Evolutionary conservation across 352 stramenopile species (phyloP), one percentile per base, ranked within the genome.

Genomic region (Pythium coloratum): DNA sequence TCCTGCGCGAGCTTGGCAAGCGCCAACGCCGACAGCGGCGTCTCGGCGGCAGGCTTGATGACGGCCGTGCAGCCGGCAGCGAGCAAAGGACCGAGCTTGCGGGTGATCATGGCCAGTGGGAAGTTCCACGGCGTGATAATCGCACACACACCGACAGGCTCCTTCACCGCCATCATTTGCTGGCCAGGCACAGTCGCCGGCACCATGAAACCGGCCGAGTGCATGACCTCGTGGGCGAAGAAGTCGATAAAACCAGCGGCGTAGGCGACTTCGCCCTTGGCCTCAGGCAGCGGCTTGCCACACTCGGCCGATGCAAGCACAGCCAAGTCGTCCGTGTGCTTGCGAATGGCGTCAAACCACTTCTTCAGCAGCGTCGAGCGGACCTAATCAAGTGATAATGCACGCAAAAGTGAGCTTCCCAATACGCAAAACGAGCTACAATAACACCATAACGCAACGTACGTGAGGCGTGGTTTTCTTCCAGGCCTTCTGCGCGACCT

Each of bases 61-160:
- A 99, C 92, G 7, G 89, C 84, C 2, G 96, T 97, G 75, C 97
- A 99, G 18, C 98, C 97, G 5, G 93, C 91, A 12, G 91, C 89
- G 13, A 99, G 73, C 36, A 96, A 96, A 1, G 96, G 95, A 6
- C 79, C 96, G 8, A 97, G 81, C 76, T 99, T 99, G 18, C 97
- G 84, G 32, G 97, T 98, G 65, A 99, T 97, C 97, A 99, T 99
- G 3, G 96, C 97, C 44, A 98, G 75, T 6, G 97, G 97, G 72
- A 99, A 99, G 79, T 99, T 99, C 97, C 97, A 99, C 16, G 95
- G 97, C 55, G 96, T 98, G 62, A 99, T 96, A 55, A 99, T 89
- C 30, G 79, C 94, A 62, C 82, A 96, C 28, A 99, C 95, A 47
- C 97, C 97, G 6, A 99, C 89, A 2, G 97, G 94, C 77, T 99